Base-by-base conservation (phyloP, 192 early-diverging fungal genomes). In the Coemansia sp. region DNA sequence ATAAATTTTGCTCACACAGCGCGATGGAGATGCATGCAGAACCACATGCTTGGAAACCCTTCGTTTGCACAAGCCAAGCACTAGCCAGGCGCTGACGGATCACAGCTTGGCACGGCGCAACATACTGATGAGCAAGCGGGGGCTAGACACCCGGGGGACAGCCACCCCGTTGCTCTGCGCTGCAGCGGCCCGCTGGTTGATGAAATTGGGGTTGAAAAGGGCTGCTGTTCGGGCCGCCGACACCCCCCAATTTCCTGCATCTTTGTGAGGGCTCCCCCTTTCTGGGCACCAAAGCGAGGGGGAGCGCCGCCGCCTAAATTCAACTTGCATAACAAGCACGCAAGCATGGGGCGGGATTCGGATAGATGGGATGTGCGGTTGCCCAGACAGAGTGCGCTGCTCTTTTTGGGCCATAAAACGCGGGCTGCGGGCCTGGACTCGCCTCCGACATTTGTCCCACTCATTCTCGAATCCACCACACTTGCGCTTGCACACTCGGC, bases 171-270 rank as follows among this genome's bases (percentile, higher is more conserved):
- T 10, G 50, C 50, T 12, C 9, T 25, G 18, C 50, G 8, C 25
- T 52, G 52, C 52, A 54, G 52, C 23, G 52, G 52, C 14, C 52
- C 52, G 52, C 25, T 25, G 52, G 52, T 54, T 54, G 52, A 54
- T 54, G 52, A 54, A 54, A 54, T 52, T 15, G 50, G 25, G 0
- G 50, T 34, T 34, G 31, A 44, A 44, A 11, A 25, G 51, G 51
- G 52, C 26, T 25, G 52, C 52, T 31, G 23, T 28, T 17, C 52
- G 52, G 52, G 52, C 52, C 5, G 26, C 52, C 10, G 15, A 24
- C 52, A 28, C 52, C 52, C 52, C 52, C 52, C 52, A 26, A 54
- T 54, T 54, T 54, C 50, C 15, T 52, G 50, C 50, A 17, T 20
- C 50, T 51, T 51, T 54, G 11, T 54, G 51, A 25, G 40, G 14